These are phyloP conservation scores for Pontederia crassipes DNA, from an alignment of 176 grass and related monocot species.

Conservation along the genomic window DNA sequence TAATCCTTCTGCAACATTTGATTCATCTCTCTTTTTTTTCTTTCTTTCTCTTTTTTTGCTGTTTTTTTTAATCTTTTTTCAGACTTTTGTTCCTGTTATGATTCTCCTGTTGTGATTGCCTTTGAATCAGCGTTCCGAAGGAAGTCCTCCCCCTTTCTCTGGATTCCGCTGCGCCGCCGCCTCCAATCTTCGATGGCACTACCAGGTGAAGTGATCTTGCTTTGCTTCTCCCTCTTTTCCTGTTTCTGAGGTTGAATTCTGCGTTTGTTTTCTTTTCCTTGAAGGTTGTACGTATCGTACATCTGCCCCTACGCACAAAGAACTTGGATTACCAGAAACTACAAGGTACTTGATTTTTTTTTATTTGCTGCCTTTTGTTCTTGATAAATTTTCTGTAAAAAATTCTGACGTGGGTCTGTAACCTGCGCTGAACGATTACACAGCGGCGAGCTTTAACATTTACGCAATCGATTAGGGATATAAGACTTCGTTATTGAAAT, in stretches of 20 bases:
- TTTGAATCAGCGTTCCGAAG: background rate
- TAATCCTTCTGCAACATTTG: no score
- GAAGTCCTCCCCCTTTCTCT: slow-evolving; percentile 41
- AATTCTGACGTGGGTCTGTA: no score
- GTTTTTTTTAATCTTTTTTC: no score
- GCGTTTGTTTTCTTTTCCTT: background rate
- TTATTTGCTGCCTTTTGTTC: background rate
- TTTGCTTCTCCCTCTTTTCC: background rate
- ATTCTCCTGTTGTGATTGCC: slow-evolving; percentile 3
- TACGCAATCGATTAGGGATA: slow-evolving; percentile 25
- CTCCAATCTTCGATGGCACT: slow-evolving; percentile 53
- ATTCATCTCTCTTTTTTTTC: background rate
- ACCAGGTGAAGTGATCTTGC: slow-evolving; percentile 44
- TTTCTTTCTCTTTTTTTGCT: background rate
- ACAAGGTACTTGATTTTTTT: slow-evolving; percentile 33
- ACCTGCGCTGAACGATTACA: no score
- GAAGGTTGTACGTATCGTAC: slow-evolving; percentile 61
- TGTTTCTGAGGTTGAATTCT: background rate
- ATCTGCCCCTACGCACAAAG: slow-evolving; percentile 59
- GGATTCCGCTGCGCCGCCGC: slow-evolving; percentile 45
- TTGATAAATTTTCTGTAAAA: background rate
- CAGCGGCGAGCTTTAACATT: no score
- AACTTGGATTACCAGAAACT: slow-evolving; percentile 52
- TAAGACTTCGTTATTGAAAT: slow-evolving; percentile 14
- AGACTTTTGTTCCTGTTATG: background rate